A percentile compares a stretch with the other conserved stretches of the same genome.
Conservation (phyloP, 2,329 filamentous ascomycete genomes). For the Xylaria polymorpha region DNA sequence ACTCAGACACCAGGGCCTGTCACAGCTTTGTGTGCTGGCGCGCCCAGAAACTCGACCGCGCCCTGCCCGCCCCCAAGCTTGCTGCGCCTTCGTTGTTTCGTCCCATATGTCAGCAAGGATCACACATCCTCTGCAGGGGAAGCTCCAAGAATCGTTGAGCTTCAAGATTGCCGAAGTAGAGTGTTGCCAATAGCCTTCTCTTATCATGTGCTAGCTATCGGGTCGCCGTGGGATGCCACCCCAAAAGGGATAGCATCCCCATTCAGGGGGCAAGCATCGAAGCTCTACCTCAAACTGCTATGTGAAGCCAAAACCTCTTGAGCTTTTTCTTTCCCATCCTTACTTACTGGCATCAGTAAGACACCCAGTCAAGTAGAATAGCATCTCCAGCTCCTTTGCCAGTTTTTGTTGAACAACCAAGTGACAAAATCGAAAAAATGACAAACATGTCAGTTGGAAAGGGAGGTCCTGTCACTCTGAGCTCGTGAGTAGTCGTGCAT, state of each 20-base stretch:
- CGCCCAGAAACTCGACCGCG: background rate
- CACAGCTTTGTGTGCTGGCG: constrained; percentile 22
- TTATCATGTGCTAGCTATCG: background rate
- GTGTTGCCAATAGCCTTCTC: constrained; percentile 22
- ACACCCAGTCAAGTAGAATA: background rate
- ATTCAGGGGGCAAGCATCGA: constrained; percentile 18
- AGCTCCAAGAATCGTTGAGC: constrained; percentile 24
- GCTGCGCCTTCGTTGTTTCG: constrained; percentile 34
- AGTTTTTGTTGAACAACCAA: constrained; percentile 14
- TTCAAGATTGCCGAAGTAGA: constrained; percentile 16
- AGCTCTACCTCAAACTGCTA: constrained; percentile 1
- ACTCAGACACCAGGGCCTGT: constrained; percentile 24
- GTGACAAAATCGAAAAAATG: constrained; percentile 36
- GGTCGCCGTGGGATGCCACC: constrained; percentile 13
- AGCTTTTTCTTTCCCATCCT: background rate
- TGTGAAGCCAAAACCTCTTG: background rate
- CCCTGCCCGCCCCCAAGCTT: constrained; percentile 21
- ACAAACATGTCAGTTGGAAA: constrained; percentile 36
- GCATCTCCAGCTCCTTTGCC: constrained; percentile 13
- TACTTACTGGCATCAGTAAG: background rate
- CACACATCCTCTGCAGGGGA: constrained; percentile 27
- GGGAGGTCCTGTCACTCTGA: constrained; percentile 35
- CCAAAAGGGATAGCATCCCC: constrained; percentile 29
- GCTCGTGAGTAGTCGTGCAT: constrained; percentile 40
- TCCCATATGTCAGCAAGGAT: constrained; percentile 30